Evolutionary conservation across 1,139 yeast genomes (phyloP).

Genomic region (Lodderomyces pseudojiufengensis): DNA sequence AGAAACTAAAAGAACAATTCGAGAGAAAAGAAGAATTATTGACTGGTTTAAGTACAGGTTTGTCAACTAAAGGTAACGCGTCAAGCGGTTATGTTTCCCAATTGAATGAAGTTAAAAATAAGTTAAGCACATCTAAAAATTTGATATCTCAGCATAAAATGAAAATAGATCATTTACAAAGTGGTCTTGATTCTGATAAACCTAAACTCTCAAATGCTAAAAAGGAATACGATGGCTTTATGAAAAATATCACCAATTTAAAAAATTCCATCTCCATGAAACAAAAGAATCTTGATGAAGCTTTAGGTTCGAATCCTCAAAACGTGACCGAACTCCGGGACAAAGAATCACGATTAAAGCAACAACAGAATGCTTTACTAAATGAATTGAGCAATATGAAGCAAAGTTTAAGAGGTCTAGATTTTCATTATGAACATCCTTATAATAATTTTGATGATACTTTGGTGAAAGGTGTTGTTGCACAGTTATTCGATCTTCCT

Average conservation of each 20-base stretch:
- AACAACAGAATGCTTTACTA: constrained; percentile 33
- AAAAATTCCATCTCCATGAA: constrained; percentile 36
- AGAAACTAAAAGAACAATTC: constrained; percentile 45
- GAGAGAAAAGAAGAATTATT: constrained; percentile 72
- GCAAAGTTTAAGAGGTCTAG: constrained; percentile 64
- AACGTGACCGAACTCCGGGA: constrained; percentile 41
- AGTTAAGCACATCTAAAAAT: constrained; percentile 52
- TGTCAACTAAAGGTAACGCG: constrained; percentile 72
- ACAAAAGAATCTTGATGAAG: constrained; percentile 40
- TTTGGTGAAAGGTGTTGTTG: constrained; percentile 84
- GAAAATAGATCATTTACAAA: constrained; percentile 53
- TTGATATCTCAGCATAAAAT: constrained; percentile 58
- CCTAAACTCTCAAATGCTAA: constrained; percentile 55
- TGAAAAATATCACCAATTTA: constrained; percentile 42
- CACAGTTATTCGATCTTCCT: constrained; percentile 70
- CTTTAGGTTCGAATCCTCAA: constrained; percentile 59
- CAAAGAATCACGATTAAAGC: constrained; percentile 31
- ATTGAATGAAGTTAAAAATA: constrained; percentile 60
- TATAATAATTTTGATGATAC: constrained; percentile 53
- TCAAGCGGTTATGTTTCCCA: constrained; percentile 82
- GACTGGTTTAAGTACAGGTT: constrained; percentile 84
- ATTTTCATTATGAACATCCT: constrained; percentile 71
- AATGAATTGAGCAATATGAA: constrained; percentile 55
- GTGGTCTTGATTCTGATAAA: constrained; percentile 50
- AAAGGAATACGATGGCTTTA: constrained; percentile 44